phyloP scores from a whole-genome alignment of 1,284 basidiomycete species.

The Stygiomarasmius scandens region DNA sequence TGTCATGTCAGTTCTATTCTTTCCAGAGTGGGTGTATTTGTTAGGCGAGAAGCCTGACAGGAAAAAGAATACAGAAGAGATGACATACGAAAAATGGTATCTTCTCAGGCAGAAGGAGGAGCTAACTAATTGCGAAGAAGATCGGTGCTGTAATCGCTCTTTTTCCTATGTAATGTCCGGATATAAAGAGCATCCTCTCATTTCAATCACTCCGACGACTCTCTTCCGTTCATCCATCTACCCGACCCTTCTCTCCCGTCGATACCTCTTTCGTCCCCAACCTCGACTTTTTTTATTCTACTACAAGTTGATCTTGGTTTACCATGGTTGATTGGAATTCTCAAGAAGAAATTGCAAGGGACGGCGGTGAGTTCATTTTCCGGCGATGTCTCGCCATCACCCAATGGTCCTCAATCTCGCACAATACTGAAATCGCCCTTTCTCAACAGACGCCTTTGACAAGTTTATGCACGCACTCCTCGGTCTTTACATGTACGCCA shows the following conservation, averaged over 20 bases:
- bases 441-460: slow-evolving; percentile 52
- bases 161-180: slow-evolving; percentile 5
- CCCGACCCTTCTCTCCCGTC: slow-evolving; percentile 16
- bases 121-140: not conserved
- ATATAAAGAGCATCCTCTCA: slow-evolving; percentile 8
- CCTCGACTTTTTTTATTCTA: too few relatives aligned
- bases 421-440: slow-evolving; percentile 16
- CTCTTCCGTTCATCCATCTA: slow-evolving; percentile 16
- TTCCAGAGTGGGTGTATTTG: not conserved
- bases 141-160: slow-evolving; percentile 5
- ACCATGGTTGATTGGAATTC: slow-evolving; percentile 29
- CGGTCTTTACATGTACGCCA: slow-evolving; percentile 63
- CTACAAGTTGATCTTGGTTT: not conserved
- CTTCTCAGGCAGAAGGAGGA: slow-evolving; percentile 17
- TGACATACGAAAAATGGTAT: not conserved
- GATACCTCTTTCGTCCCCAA: slow-evolving; percentile 1
- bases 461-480: slow-evolving; percentile 70
- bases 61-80: too few relatives aligned
- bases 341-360: slow-evolving; percentile 19
- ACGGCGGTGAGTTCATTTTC: slow-evolving; percentile 17
- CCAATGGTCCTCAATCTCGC: not conserved
- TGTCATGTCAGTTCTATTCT: not conserved
- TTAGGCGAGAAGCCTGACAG: too few relatives aligned
- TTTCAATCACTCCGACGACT: slow-evolving; percentile 12
- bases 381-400: not conserved